A percentile compares a stretch with the other conserved stretches of the same genome.
Conservation (phyloP, 495 filamentous ascomycete species). For the Talaromyces nanjingensis region DNA sequence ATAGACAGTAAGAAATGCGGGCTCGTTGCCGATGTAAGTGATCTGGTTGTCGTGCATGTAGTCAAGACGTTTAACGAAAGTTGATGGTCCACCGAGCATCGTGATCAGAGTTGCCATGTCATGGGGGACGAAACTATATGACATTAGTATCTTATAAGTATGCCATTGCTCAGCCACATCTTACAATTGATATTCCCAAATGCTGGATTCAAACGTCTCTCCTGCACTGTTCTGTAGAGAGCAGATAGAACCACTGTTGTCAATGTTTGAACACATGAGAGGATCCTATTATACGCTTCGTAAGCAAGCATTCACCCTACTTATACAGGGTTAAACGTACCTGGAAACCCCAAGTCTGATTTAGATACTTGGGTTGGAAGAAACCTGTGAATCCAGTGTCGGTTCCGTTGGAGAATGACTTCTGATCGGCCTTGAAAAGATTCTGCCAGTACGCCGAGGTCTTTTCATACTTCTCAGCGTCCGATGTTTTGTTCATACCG, state of each 20-base stretch:
- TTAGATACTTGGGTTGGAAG: conserved; percentile 54
- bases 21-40: conserved; percentile 65
- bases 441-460: conserved; percentile 61
- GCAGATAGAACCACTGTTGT: conserved; percentile 44
- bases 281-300: conserved; percentile 43
- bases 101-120: conserved; percentile 60
- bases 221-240: conserved; percentile 51
- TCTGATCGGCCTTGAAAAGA: conserved; percentile 54
- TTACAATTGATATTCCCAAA: conserved; percentile 69
- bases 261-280: conserved; percentile 36
- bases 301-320: background rate
- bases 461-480: conserved; percentile 53
- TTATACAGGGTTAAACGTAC: background rate
- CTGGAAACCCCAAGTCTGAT: conserved; percentile 51
- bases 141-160: background rate
- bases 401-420: conserved; percentile 34
- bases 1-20: conserved; percentile 61
- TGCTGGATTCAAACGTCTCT: conserved; percentile 59
- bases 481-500: conserved; percentile 47
- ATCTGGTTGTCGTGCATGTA: conserved; percentile 49
- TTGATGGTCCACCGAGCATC: conserved; percentile 48
- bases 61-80: conserved; percentile 58
- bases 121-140: conserved; percentile 55
- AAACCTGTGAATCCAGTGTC: conserved; percentile 56
- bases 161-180: background rate